Percentiles rank a stretch among this genome's conserved stretches.
Conservation (phyloP, 1,139 yeast species). For the Pichia terricola region DNA sequence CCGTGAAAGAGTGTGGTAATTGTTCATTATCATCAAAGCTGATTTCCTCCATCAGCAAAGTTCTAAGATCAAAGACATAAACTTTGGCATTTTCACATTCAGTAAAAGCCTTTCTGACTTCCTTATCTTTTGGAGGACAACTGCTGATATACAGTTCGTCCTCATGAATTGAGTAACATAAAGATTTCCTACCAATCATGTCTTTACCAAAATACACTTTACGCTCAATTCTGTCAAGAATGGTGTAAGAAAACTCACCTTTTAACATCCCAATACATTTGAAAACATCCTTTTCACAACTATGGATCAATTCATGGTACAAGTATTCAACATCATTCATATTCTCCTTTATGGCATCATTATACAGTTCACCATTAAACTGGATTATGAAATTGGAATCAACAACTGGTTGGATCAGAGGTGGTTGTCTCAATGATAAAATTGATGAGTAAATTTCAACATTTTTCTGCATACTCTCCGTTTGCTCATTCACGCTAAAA, state of each 20-base stretch:
- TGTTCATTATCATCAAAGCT: constrained; percentile 15
- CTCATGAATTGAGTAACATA: constrained; percentile 33
- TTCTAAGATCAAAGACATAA: constrained; percentile 31
- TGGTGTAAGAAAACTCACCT: constrained; percentile 78
- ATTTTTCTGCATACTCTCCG: background rate
- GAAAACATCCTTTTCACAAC: constrained; percentile 24
- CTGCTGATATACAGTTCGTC: constrained; percentile 36
- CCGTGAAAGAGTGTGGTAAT: constrained; percentile 11
- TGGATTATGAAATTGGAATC: constrained; percentile 38
- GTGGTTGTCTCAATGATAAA: constrained; percentile 68
- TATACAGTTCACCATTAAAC: constrained; percentile 86
- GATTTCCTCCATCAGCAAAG: background rate
- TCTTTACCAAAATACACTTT: constrained; percentile 76
- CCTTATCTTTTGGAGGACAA: constrained; percentile 31
- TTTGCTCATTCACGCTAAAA: background rate
- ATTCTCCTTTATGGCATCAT: constrained; percentile 35
- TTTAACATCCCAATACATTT: constrained; percentile 32
- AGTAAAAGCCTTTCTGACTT: constrained; percentile 24
- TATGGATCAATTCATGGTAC: constrained; percentile 15
- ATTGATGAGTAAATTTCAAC: constrained; percentile 48
- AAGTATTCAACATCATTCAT: constrained; percentile 44
- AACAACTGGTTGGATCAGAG: constrained; percentile 59
- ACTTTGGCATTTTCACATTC: constrained; percentile 48
- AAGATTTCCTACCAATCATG: constrained; percentile 67
- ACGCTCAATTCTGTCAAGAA: constrained; percentile 31